These are phyloP conservation scores for Termitomyces sp. DNA, from an alignment of 768 basidiomycete genomes.

Conservation along the genomic window DNA sequence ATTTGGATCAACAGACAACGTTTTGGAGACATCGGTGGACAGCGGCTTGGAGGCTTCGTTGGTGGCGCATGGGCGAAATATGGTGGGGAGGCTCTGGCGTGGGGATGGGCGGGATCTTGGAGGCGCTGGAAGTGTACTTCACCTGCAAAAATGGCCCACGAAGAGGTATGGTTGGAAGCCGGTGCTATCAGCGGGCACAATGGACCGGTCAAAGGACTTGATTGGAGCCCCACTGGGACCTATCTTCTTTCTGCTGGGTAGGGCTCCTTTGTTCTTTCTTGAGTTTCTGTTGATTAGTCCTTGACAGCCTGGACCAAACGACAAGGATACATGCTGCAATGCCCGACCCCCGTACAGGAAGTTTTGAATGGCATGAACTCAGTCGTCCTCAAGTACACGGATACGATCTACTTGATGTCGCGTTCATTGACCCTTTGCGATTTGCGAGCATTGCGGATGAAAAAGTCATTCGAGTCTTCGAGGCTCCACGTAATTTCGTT, in stretches of 20 bases:
- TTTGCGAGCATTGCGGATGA: slow-evolving; percentile 95
- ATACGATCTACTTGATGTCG: slow-evolving; percentile 82
- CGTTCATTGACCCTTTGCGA: slow-evolving; percentile 69
- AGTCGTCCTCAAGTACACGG: slow-evolving; percentile 95
- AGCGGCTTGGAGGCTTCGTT: slow-evolving; percentile 88
- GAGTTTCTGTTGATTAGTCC: slow-evolving; percentile 4
- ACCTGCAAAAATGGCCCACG: slow-evolving; percentile 15
- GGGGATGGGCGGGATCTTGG: slow-evolving; percentile 96
- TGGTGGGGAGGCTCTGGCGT: slow-evolving; percentile 68
- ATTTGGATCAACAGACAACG: slow-evolving; percentile 91
- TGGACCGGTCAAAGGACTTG: slow-evolving; percentile 72
- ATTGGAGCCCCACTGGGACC: slow-evolving; percentile 85
- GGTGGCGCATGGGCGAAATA: slow-evolving; percentile 77
- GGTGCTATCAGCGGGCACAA: slow-evolving; percentile 86
- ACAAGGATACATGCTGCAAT: slow-evolving; percentile 79
- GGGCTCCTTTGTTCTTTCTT: slow-evolving; percentile 15
- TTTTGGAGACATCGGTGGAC: slow-evolving; percentile 93
- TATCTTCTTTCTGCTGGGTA: slow-evolving; percentile 87
- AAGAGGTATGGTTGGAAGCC: slow-evolving; percentile 66
- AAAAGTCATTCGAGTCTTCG: slow-evolving; percentile 92
- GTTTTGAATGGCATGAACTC: slow-evolving; percentile 73
- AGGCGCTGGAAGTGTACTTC: slow-evolving; percentile 68
- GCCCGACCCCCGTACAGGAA: slow-evolving; percentile 15
- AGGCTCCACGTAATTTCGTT: slow-evolving; percentile 82
- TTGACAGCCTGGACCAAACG: slow-evolving; percentile 79